A percentile compares a stretch with the other conserved stretches of the same genome.
These are phyloP conservation scores for Gossypium australe DNA, from an alignment of 345 rosid species.

Conservation along the genomic window DNA sequence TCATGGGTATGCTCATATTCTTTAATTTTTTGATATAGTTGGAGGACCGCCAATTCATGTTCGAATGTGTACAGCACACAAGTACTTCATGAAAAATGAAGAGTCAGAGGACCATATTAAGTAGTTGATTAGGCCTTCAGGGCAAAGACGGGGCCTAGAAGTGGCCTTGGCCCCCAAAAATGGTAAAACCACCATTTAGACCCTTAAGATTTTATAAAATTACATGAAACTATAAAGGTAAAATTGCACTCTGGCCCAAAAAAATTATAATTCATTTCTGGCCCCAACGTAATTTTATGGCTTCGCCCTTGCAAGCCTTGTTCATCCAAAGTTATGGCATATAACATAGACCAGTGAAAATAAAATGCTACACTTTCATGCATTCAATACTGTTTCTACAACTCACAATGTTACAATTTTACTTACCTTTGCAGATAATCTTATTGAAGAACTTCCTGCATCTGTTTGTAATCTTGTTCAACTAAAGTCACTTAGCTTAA, in stretches of 20 bases:
- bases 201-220: no score
- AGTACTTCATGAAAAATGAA: neutral
- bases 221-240: no score
- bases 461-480: constrained; percentile 77
- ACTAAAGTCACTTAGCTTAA: constrained; percentile 65
- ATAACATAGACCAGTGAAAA: neutral
- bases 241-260: no score
- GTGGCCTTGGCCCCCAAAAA: no score
- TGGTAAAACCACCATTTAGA: no score
- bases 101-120: neutral
- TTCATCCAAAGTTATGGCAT: neutral
- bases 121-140: neutral
- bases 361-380: neutral
- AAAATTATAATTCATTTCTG: no score
- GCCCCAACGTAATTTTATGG: no score
- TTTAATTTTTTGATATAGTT: neutral
- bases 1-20: neutral
- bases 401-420: constrained; percentile 16
- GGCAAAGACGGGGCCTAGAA: no score
- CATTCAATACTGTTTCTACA: neutral
- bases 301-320: neutral
- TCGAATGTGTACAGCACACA: neutral
- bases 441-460: constrained; percentile 68
- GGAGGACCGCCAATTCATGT: neutral
- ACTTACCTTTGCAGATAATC: constrained; percentile 65